Percentiles rank a stretch among this genome's conserved stretches.
These are phyloP conservation scores for Lepidium africanum DNA, from an alignment of 345 rosid species.

Conservation along the genomic window DNA sequence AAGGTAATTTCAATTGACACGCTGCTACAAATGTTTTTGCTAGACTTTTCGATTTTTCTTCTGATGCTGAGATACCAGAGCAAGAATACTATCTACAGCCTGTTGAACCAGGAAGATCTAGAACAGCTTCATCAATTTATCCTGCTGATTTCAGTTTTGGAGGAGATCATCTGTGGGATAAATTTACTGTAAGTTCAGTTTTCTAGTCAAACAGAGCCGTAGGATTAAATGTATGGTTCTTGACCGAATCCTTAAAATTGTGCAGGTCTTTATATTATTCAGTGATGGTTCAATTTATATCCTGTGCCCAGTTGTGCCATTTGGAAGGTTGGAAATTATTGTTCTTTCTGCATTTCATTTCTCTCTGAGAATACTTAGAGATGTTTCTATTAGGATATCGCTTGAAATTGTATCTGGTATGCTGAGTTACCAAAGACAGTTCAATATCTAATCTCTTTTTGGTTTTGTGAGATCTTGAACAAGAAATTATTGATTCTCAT, in stretches of 20 bases:
- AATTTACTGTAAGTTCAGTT: slow-evolving; percentile 70
- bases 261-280: slow-evolving; percentile 84
- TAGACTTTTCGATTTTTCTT: slow-evolving; percentile 80
- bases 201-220: slow-evolving; percentile 8
- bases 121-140: slow-evolving; percentile 67
- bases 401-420: not conserved
- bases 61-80: slow-evolving; percentile 69
- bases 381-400: slow-evolving; percentile 2
- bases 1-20: not conserved
- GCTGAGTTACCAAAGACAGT: not conserved
- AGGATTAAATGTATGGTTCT: not conserved
- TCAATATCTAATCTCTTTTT: not conserved
- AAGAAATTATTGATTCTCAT: not conserved
- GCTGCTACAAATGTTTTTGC: slow-evolving; percentile 20
- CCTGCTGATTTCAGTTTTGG: slow-evolving; percentile 86
- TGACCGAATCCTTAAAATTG: slow-evolving; percentile 2
- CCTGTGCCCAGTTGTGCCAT: slow-evolving; percentile 87
- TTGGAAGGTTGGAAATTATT: slow-evolving; percentile 61
- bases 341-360: not conserved
- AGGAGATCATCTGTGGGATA: slow-evolving; percentile 94
- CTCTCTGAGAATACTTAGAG: not conserved
- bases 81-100: slow-evolving; percentile 95
- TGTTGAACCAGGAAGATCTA: slow-evolving; percentile 72
- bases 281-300: slow-evolving; percentile 79
- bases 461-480: not conserved